A percentile compares a stretch with the other conserved stretches of the same genome.
Conservation (phyloP, 192 early-diverging fungal species). For the Coemansia biformis region DNA sequence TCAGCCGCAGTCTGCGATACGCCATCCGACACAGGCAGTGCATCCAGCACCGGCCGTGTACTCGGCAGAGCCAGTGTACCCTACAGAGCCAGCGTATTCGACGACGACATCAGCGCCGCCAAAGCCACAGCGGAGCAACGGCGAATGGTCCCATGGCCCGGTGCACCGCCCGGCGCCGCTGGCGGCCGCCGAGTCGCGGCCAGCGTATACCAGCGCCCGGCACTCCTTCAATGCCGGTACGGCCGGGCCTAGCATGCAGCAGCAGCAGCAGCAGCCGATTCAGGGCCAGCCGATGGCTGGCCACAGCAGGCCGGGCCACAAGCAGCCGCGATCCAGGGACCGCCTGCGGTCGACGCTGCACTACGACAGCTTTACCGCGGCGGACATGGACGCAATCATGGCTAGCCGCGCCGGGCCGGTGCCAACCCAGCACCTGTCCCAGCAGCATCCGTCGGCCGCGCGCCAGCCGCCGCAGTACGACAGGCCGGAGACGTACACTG, state of each 20-base stretch:
- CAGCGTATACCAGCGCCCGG: no score
- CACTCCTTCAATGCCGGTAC: no score
- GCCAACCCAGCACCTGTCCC: constrained; percentile 10
- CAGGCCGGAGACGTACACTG: constrained; percentile 4
- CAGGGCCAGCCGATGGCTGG: constrained; percentile 10
- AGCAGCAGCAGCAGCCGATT: background rate
- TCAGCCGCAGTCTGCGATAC: background rate
- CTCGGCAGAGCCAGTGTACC: background rate
- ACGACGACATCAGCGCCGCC: no score
- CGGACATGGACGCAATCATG: constrained; percentile 8
- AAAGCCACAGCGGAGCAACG: background rate
- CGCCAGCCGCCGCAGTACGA: background rate
- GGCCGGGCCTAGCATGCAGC: no score
- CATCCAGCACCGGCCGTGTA: background rate
- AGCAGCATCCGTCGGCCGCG: constrained; percentile 5
- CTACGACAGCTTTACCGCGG: constrained; percentile 28
- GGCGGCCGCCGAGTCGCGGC: constrained; percentile 18
- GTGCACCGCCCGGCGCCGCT: constrained; percentile 28
- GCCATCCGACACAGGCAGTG: background rate
- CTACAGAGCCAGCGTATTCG: constrained; percentile 3
- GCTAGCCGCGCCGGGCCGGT: background rate
- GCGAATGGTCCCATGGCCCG: constrained; percentile 13
- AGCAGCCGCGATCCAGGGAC: constrained; percentile 46
- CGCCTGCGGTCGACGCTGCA: constrained; percentile 50
- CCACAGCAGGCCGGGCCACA: constrained; percentile 23